Percentiles rank a stretch among this genome's conserved stretches.
Evolutionary conservation across 2,329 filamentous ascomycete genomes (phyloP).

Genomic region (Fusarium coffeatum): DNA sequence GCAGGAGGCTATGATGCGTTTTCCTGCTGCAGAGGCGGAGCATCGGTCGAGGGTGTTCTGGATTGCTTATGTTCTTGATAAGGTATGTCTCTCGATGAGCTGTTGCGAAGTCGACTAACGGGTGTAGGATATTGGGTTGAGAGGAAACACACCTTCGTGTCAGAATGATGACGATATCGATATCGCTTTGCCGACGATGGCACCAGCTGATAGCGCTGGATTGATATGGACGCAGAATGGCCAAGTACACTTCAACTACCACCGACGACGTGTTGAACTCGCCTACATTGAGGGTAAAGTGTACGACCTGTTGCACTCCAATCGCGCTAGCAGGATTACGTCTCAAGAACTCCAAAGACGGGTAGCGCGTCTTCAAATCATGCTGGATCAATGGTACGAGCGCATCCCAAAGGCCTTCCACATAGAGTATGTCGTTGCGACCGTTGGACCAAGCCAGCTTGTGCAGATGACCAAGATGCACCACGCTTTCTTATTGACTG

Average conservation of each 20-base stretch:
- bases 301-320: constrained; percentile 55
- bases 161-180: constrained; percentile 57
- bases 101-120: background rate
- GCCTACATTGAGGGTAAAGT: constrained; percentile 56
- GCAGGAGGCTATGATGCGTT: constrained; percentile 38
- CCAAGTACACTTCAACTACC: constrained; percentile 51
- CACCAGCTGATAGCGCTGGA: constrained; percentile 49
- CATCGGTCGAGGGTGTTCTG: constrained; percentile 55
- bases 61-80: constrained; percentile 56
- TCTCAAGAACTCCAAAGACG: constrained; percentile 48
- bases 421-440: constrained; percentile 49
- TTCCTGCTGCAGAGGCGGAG: constrained; percentile 48
- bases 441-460: constrained; percentile 46
- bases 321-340: constrained; percentile 44
- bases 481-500: constrained; percentile 52
- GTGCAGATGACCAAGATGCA: constrained; percentile 54
- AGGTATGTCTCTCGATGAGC: constrained; percentile 39
- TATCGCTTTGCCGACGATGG: constrained; percentile 50
- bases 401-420: constrained; percentile 51
- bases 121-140: constrained; percentile 50
- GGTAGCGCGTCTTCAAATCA: constrained; percentile 44
- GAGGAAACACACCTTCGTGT: constrained; percentile 52
- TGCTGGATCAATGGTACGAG: constrained; percentile 54
- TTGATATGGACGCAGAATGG: constrained; percentile 53
- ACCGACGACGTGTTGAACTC: constrained; percentile 55